Base-by-base conservation (phyloP, 495 filamentous ascomycete species). In the Penicillium lagena region DNA sequence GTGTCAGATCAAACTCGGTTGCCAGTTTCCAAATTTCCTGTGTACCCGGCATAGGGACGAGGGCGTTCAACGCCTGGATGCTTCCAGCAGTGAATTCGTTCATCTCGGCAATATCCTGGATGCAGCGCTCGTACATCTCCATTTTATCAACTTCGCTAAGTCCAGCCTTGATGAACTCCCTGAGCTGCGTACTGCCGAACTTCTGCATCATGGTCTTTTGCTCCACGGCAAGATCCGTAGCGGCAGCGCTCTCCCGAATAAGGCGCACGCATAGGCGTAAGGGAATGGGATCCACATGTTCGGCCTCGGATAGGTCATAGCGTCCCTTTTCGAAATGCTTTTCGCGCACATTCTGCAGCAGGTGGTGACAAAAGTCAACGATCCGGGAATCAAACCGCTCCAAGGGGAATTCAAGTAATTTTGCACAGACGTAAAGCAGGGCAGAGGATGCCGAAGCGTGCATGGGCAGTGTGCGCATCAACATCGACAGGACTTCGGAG, bases 401-500 rank as follows among this genome's bases (percentile, higher is more conserved):
- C 58, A 94, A 64, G 12, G 89, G 82, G 27, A 95, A 64, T 9
- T 80, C 75, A 30, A 78, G 60, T 30, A 90, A 66, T 56, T 95
- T 96, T 39, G 75, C 64, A 51, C 83, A 86, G n/a, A 95, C 54
- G 58, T 93, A 85, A 11, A 85, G 56, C 29, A 91, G 59, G 7
- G 70, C 63, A 0, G 71, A 62, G 14, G 75, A 65, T 0, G 69
- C 56, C 7, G 56, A 49, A 1, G 49, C 13, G 44, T 86, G 79
- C 37, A 89, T 72, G 35, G 68, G 62, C 33, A 85, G 66, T 28
- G 90, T 85, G 13, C 75, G 73, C 7, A 54, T 60, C n/a, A 90
- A 74, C 86, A 96, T 94, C 12, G 60, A 59, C 43, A 95, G 63
- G 9, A 91, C 77, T 32, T 90, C 89, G 17, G 84, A 81, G 12